These are phyloP conservation scores for Heliamphora exappendiculata DNA, from an alignment of 148 eudicot genomes.

Conservation along the genomic window DNA sequence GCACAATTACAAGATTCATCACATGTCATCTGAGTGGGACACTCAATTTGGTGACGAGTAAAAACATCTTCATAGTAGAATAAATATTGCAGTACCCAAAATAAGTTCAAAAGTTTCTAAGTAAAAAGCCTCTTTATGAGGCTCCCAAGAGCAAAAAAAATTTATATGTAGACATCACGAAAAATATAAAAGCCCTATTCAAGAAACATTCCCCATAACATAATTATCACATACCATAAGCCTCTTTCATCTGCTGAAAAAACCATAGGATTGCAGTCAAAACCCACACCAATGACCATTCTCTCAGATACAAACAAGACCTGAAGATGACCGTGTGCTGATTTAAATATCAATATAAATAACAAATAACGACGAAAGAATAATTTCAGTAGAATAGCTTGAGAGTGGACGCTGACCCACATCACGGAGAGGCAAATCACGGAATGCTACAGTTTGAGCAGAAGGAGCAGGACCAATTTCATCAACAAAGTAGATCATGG, in stretches of 20 bases:
- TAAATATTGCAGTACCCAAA: background rate
- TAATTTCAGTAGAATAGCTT: conserved; percentile 20
- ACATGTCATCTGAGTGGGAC: background rate
- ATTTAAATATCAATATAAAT: conserved; percentile 9
- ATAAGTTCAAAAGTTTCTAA: background rate
- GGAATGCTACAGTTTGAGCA: conserved; percentile 90
- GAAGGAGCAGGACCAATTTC: conserved; percentile 95
- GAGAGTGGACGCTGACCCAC: conserved; percentile 99
- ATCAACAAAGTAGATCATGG: conserved; percentile 96
- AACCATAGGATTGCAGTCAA: conserved; percentile 88
- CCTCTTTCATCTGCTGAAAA: conserved; percentile 89
- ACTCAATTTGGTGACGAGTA: background rate
- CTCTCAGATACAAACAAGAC: conserved; percentile 87
- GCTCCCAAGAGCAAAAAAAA: background rate
- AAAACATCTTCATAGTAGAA: background rate
- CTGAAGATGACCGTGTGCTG: conserved; percentile 30
- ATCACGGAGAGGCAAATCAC: conserved; percentile 99
- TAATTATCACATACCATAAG: conserved; percentile 47
- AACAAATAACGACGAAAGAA: background rate
- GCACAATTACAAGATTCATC: background rate
- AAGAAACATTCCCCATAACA: background rate
- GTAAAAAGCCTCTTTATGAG: background rate
- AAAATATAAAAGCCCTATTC: background rate
- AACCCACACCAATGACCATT: conserved; percentile 89
- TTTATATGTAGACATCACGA: background rate